phyloP scores from a whole-genome alignment of 2,329 filamentous ascomycete genomes.

The Madurella mycetomatis region DNA sequence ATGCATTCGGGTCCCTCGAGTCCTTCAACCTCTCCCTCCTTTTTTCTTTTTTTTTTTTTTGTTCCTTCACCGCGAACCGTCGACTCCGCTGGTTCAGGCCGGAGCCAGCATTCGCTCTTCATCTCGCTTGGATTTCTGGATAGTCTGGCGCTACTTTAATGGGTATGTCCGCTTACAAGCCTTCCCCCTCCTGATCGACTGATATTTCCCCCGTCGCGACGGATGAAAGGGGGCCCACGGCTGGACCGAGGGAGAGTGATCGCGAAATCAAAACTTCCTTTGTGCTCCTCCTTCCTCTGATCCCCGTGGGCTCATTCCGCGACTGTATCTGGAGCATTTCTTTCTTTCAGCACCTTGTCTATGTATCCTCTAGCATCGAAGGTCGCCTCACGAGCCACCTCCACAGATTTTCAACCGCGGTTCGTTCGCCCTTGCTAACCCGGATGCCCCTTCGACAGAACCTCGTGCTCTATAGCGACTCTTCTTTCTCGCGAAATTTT shows the following conservation, averaged over 20 bases:
- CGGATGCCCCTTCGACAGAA: slow-evolving; percentile 14
- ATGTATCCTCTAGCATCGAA: not conserved
- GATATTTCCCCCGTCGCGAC: not conserved
- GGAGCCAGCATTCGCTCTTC: slow-evolving; percentile 16
- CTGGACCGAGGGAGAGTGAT: not conserved
- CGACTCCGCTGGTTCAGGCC: slow-evolving; percentile 21
- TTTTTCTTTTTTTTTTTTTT: slow-evolving; percentile 3
- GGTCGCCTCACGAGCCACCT: not conserved
- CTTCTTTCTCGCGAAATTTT: slow-evolving; percentile 26
- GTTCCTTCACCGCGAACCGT: slow-evolving; percentile 11
- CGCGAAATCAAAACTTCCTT: not conserved
- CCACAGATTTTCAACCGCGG: not conserved
- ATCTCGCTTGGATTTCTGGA: slow-evolving; percentile 17
- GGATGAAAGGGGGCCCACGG: not conserved
- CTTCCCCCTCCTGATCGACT: not conserved
- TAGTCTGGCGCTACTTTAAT: slow-evolving; percentile 21
- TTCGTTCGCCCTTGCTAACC: slow-evolving; percentile 3
- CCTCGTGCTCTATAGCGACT: slow-evolving; percentile 20
- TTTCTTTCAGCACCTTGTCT: not conserved
- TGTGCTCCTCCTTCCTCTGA: not conserved
- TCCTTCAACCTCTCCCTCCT: slow-evolving; percentile 2
- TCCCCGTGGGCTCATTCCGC: not conserved
- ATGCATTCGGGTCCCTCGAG: not conserved
- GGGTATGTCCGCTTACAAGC: slow-evolving; percentile 14
- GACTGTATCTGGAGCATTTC: not conserved